These are phyloP conservation scores for Phytophthora fragariae DNA, from an alignment of 352 stramenopile genomes.

Conservation along the genomic window DNA sequence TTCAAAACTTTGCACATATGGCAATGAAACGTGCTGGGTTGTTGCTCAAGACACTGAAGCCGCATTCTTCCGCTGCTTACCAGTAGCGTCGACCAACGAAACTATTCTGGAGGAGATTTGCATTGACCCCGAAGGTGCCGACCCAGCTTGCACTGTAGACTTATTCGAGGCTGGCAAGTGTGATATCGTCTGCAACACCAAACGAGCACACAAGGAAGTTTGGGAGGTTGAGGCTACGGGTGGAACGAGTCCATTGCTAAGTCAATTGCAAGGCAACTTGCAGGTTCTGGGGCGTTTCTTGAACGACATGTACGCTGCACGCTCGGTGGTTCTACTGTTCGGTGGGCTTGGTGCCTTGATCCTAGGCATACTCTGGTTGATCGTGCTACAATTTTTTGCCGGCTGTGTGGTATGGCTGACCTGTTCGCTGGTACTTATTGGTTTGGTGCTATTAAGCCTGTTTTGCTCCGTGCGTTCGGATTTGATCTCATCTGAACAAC, in stretches of 20 bases:
- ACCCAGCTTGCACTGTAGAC: conserved; percentile 60
- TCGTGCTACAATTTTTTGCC: conserved; percentile 82
- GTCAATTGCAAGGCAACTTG: conserved; percentile 70
- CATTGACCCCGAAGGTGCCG: conserved; percentile 62
- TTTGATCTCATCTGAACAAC: conserved; percentile 53
- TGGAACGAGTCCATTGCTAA: conserved; percentile 63
- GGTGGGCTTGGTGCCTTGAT: conserved; percentile 61
- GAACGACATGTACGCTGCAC: conserved; percentile 76
- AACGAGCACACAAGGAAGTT: conserved; percentile 73
- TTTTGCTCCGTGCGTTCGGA: conserved; percentile 78
- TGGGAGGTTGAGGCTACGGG: conserved; percentile 62
- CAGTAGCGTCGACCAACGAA: conserved; percentile 68
- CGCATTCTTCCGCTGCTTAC: conserved; percentile 82
- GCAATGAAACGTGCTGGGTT: conserved; percentile 71
- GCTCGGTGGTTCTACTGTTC: conserved; percentile 61
- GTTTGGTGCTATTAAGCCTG: conserved; percentile 75
- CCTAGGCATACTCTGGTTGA: conserved; percentile 74
- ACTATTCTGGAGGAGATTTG: conserved; percentile 67
- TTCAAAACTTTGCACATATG: conserved; percentile 75
- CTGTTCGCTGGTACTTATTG: conserved; percentile 66
- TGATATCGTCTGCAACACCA: conserved; percentile 61
- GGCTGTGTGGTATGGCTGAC: conserved; percentile 84
- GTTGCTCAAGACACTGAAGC: conserved; percentile 57
- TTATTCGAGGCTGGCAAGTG: conserved; percentile 47
- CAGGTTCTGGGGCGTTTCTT: conserved; percentile 75